phyloP scores from a whole-genome alignment of 768 basidiomycete genomes.

The Mycena maculata region DNA sequence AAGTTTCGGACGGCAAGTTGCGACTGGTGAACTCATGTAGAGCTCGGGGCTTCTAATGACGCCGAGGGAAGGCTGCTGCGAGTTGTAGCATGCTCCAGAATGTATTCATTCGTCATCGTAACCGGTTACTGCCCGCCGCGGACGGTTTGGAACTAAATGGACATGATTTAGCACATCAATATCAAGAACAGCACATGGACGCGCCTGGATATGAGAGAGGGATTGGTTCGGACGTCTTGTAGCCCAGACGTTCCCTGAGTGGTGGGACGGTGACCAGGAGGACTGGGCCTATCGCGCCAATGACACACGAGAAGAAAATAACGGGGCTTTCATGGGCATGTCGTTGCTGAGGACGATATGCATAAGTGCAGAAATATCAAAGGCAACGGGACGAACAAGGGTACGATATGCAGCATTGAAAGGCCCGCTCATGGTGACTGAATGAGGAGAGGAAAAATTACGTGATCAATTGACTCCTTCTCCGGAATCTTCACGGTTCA shows the following conservation, averaged over 20 bases:
- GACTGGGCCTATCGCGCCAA: constrained; percentile 82
- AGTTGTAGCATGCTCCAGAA: background rate
- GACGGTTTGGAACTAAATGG: constrained; percentile 66
- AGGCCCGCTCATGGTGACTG: constrained; percentile 58
- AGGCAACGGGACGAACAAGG: constrained; percentile 47
- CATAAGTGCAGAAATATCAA: background rate
- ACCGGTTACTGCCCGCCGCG: constrained; percentile 74
- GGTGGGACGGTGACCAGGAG: constrained; percentile 83
- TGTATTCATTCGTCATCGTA: constrained; percentile 67
- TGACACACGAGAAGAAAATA: constrained; percentile 85
- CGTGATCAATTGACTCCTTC: constrained; percentile 12
- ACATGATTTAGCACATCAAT: background rate
- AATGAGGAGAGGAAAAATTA: constrained; percentile 28
- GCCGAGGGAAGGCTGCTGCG: no score
- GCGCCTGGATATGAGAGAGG: constrained; percentile 85
- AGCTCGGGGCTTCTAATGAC: background rate
- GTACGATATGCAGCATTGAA: constrained; percentile 67
- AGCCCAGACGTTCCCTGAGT: constrained; percentile 80
- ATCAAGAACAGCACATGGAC: constrained; percentile 42
- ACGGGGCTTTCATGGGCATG: constrained; percentile 92
- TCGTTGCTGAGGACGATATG: constrained; percentile 72
- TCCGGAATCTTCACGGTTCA: constrained; percentile 25
- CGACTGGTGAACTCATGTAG: background rate
- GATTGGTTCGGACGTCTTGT: constrained; percentile 71
- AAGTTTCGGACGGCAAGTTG: constrained; percentile 5